Base-by-base conservation (phyloP, 495 filamentous ascomycete genomes). In the Durotheca rogersii region DNA sequence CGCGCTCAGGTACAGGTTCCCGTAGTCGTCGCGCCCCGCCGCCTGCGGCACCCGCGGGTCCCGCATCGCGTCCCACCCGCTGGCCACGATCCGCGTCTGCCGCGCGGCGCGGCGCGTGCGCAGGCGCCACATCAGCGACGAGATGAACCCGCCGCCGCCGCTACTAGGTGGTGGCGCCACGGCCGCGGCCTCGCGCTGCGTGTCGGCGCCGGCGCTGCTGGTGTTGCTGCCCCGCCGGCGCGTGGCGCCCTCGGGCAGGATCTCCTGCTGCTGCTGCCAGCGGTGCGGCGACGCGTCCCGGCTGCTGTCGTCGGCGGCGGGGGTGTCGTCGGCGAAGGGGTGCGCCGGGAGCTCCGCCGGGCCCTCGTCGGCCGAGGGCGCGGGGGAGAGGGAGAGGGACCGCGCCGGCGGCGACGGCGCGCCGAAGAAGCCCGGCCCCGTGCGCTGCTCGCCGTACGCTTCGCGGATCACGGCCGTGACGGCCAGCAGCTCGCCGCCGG, bases 11-110 rank as follows among this genome's bases (percentile, higher is more conserved):
- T n/a, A n/a, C 32, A 12, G 5, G 11, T 35, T 16, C 11, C 32
- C 11, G 32, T n/a, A 4, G 32, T n/a, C 32, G 32, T 16, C 32
- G 32, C n/a, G n/a, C n/a, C n/a, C n/a, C n/a, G 6, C 11, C 11
- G 32, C 11, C 32, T 4, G 32, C 32, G 32, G 21, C 2, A 7
- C 15, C 29, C 41, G 27, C 41, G 53, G 21, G 14, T 42, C 43
- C 20, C 10, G n/a, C 30, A 58, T 30, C 30, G 43, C 50, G 17
- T 5, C 30, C 14, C 51, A 41, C 1, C 42, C 51, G 21, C 52
- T 35, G 11, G 32, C 32, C 5, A 35, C 15, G 11, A 35, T 16
- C 11, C 32, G 32, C 11, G 11, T 35, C 32, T 35, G 11, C 32
- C 15, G 11, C 11, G 4, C 11, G 32, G 32, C 11, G 4, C 11